Percentiles rank a stretch among this genome's conserved stretches.
phyloP scores from a whole-genome alignment of 2,329 filamentous ascomycete genomes.

The Aspergillus melleus region DNA sequence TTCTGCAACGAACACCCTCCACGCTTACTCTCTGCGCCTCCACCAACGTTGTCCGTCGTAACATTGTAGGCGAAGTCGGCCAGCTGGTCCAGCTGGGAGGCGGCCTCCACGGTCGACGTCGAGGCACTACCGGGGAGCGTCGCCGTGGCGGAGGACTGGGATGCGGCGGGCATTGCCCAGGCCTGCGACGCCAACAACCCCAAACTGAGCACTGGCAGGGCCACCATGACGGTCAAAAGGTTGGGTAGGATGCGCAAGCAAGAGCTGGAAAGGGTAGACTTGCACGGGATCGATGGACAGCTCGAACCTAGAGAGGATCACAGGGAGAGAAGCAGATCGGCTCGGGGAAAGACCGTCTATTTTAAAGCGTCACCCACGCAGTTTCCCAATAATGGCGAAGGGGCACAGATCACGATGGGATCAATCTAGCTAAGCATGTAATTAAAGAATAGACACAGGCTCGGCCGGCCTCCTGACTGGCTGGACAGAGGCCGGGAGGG shows the following conservation, averaged over 20 bases:
- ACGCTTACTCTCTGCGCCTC: conserved; percentile 2
- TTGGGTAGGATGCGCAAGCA: background rate
- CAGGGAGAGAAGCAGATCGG: too few species aligned
- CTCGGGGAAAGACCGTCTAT: too few species aligned
- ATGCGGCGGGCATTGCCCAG: conserved; percentile 15
- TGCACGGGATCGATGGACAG: background rate
- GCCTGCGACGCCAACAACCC: conserved; percentile 14
- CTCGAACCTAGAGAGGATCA: too few species aligned
- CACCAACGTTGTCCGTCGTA: conserved; percentile 8
- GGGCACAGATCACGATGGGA: too few species aligned
- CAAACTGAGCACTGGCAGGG: conserved; percentile 13
- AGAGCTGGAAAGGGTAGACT: background rate
- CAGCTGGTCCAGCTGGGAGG: conserved; percentile 17
- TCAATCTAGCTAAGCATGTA: too few species aligned
- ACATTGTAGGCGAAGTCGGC: conserved; percentile 15
- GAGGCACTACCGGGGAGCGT: conserved; percentile 2
- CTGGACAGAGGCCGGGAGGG: too few species aligned
- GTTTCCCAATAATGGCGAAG: too few species aligned
- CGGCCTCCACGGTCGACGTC: conserved; percentile 9
- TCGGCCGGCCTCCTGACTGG: too few species aligned
- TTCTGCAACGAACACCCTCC: conserved; percentile 15
- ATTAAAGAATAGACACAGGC: too few species aligned
- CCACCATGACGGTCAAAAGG: conserved; percentile 14
- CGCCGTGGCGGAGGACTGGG: background rate
- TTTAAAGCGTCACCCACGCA: too few species aligned